Base-by-base conservation (phyloP, 768 basidiomycete genomes). In the Boletus fagicola region DNA sequence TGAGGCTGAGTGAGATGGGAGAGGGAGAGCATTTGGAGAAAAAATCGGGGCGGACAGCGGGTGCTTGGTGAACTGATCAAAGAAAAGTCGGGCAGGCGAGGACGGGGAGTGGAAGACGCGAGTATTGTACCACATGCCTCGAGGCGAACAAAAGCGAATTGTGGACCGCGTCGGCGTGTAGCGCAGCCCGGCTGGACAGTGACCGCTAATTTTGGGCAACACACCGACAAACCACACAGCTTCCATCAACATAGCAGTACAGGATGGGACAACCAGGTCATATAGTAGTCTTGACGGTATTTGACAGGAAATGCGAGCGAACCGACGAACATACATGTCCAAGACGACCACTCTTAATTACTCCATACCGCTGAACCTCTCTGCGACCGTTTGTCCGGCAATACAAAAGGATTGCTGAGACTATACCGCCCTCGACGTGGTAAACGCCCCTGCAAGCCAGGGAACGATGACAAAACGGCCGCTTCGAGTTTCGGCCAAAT, bases 401-500 rank as follows among this genome's bases (percentile, higher is more conserved):
- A 66, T 4, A 82, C 63, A 18, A 85, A 72, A 18, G 83, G 79
- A 16, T 85, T 83, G 47, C 78, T 80, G 42, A 90, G 72, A 57
- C 80, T 81, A 57, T 78, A 79, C 56, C 77, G 76, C 57, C 79
- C 77, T 59, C 76, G 77, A 58, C 66, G 77, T 33, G 78, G 76
- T 18, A 69, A 64, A 26, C 82, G 80, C 68, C 85, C 83, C 56
- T 77, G 79, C 57, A 91, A 67, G 5, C 68, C 65, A 3, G 90
- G 87, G 67, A 89, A 89, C 3, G 78, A 70, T 26, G 75, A 72
- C 50, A 76, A 75, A 24, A 94, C 76, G 22, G 82, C 75, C 44
- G 72, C 72, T 59, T 93, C 91, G 12, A 96, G 79, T 61, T 86
- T 76, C 3, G 90, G 92, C 92, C 92, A 95, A 60, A 95, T 94